Conservation (phyloP, 2,329 filamentous ascomycete species). For the Westerdykella aurantiaca region DNA sequence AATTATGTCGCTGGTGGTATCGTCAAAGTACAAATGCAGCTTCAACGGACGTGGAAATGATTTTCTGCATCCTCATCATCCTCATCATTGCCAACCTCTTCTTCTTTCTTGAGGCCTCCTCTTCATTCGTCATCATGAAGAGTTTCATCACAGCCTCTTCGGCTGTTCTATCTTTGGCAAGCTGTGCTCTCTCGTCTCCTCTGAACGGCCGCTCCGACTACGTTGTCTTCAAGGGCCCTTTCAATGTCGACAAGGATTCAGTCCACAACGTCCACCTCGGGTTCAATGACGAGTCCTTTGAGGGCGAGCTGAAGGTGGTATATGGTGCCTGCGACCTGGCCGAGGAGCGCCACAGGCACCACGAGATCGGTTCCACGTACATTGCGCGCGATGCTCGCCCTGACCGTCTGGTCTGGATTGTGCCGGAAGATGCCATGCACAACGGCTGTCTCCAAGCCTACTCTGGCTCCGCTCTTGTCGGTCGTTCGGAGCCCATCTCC, state of each 20-base stretch:
- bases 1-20: too few relatives aligned
- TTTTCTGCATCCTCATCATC: neutral
- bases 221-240: slow-evolving; percentile 28
- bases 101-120: neutral
- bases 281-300: slow-evolving; percentile 37
- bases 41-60: too few relatives aligned
- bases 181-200: slow-evolving; percentile 15
- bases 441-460: slow-evolving; percentile 45
- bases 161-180: slow-evolving; percentile 21
- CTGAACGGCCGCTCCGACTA: slow-evolving; percentile 15
- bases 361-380: slow-evolving; percentile 39
- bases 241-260: slow-evolving; percentile 34
- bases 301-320: slow-evolving; percentile 42
- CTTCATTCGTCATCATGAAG: slow-evolving; percentile 14
- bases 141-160: slow-evolving; percentile 22
- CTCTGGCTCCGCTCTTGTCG: slow-evolving; percentile 36
- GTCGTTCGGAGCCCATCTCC: slow-evolving; percentile 38
- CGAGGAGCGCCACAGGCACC: slow-evolving; percentile 35
- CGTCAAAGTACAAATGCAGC: too few relatives aligned
- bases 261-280: slow-evolving; percentile 48
- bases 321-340: slow-evolving; percentile 43
- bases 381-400: slow-evolving; percentile 34
- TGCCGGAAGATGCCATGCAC: slow-evolving; percentile 36
- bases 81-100: neutral
- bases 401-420: slow-evolving; percentile 46